Base-by-base conservation (phyloP, 106 monocot species). In the Acorus gramineus region DNA sequence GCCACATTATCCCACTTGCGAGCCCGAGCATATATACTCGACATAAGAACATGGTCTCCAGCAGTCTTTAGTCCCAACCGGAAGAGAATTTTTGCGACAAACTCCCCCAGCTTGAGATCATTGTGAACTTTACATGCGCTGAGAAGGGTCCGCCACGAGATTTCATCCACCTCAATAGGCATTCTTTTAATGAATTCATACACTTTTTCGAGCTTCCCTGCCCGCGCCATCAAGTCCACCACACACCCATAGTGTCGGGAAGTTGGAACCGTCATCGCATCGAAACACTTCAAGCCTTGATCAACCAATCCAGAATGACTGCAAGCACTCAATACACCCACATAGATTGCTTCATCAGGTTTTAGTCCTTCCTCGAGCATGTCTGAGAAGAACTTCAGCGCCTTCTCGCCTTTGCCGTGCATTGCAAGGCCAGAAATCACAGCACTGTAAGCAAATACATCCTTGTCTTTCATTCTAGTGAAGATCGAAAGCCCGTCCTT, bases 201-300 rank as follows among this genome's bases (percentile, higher is more conserved):
- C 4, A 88, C 85, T 46, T 93, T 75, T 12, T 74, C 58, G 9
- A 83, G 68, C 71, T 69, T 80, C 6, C 89, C 93, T 0, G 71
- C 75, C 0, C 83, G 76, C 7, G 64, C 76, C 73, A 93, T 55
- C 5, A 89, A 78, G 57, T 85, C 85, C 14, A 89, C 85, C 71
- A 93, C 72, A 70, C 93, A 89, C n/a, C 82, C 79, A 46, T 93
- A 93, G 14, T 89, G 88, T 61, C 77, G 80, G 10, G 73, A 44
- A 11, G 60, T 78, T 2, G 88, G 85, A 49, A 10, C 47, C 8
- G 89, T 68, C 85, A 89, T 85, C 46, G 50, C 67, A 57, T 88
- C 74, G 55, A 93, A 89, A 70, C 62, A 83, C 8, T 43, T 61
- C 8, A 85, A 74, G 42, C 89, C 89, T 61, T 89, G 78, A 42